Evolutionary conservation across 495 filamentous ascomycete species (phyloP).

Genomic region (Penicillium arizonense): DNA sequence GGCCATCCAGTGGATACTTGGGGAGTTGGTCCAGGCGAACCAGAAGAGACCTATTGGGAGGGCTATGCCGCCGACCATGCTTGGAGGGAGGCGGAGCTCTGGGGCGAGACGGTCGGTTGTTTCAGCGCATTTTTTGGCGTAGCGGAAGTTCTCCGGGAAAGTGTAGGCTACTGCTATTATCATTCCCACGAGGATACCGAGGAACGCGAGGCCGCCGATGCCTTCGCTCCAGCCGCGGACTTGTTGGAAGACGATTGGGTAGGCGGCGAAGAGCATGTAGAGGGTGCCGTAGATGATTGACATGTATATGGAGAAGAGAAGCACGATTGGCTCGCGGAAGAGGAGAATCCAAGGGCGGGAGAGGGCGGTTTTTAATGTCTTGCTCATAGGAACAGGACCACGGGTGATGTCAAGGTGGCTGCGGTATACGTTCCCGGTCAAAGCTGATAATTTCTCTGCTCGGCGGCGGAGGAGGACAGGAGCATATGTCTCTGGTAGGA

Average conservation of each 20-base stretch:
- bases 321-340: constrained; percentile 52
- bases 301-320: constrained; percentile 64
- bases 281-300: constrained; percentile 69
- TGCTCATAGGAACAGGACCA: constrained; percentile 20
- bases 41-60: constrained; percentile 53
- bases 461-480: constrained; percentile 51
- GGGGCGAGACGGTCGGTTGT: constrained; percentile 35
- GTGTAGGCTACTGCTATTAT: constrained; percentile 50
- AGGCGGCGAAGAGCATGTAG: constrained; percentile 77
- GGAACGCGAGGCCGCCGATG: constrained; percentile 67
- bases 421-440: constrained; percentile 51
- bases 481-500: constrained; percentile 56
- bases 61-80: constrained; percentile 26
- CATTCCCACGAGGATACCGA: constrained; percentile 78
- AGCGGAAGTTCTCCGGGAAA: constrained; percentile 41
- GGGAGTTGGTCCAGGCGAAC: constrained; percentile 66
- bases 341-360: constrained; percentile 42
- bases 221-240: constrained; percentile 69
- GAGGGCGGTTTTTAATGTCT: constrained; percentile 36
- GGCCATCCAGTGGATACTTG: constrained; percentile 63
- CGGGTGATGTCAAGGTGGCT: constrained; percentile 39
- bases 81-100: constrained; percentile 36
- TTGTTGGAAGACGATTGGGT: constrained; percentile 72
- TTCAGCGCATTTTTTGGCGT: constrained; percentile 27
- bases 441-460: constrained; percentile 45